A percentile compares a stretch with the other conserved stretches of the same genome.
These are phyloP conservation scores for Mallotus nudiflorus DNA, from an alignment of 345 rosid genomes.

Conservation along the genomic window DNA sequence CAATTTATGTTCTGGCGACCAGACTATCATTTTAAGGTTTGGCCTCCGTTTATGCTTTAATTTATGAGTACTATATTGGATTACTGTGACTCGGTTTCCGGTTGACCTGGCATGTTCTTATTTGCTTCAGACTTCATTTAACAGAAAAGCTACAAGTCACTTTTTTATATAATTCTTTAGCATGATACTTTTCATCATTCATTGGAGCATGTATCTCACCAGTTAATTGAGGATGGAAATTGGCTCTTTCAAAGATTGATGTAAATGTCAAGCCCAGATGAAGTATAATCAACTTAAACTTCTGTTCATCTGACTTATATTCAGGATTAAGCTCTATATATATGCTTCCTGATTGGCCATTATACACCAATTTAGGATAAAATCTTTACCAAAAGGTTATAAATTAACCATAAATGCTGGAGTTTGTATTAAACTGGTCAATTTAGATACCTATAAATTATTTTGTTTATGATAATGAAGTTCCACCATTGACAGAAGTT, in stretches of 20 bases:
- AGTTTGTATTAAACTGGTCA: neutral
- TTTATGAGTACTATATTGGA: neutral
- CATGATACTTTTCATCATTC: neutral
- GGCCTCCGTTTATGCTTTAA: constrained; percentile 12
- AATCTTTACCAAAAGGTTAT: neutral
- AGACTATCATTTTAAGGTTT: constrained; percentile 66
- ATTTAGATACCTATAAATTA: neutral
- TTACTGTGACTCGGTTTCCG: neutral
- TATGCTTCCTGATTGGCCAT: neutral
- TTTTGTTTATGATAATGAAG: neutral
- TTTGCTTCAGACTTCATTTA: neutral
- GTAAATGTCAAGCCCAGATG: neutral
- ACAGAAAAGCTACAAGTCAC: neutral
- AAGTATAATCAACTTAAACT: neutral
- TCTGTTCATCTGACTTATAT: neutral
- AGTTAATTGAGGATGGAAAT: neutral
- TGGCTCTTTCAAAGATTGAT: neutral
- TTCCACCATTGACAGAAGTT: neutral
- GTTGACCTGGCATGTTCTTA: constrained; percentile 1
- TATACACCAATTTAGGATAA: neutral
- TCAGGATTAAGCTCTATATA: neutral
- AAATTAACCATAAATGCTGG: neutral
- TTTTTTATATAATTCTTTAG: neutral
- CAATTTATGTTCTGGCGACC: constrained; percentile 50
- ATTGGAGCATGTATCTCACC: neutral